These are phyloP conservation scores for Wickerhamomyces sp. DNA, from an alignment of 1,139 yeast species.

Conservation along the genomic window DNA sequence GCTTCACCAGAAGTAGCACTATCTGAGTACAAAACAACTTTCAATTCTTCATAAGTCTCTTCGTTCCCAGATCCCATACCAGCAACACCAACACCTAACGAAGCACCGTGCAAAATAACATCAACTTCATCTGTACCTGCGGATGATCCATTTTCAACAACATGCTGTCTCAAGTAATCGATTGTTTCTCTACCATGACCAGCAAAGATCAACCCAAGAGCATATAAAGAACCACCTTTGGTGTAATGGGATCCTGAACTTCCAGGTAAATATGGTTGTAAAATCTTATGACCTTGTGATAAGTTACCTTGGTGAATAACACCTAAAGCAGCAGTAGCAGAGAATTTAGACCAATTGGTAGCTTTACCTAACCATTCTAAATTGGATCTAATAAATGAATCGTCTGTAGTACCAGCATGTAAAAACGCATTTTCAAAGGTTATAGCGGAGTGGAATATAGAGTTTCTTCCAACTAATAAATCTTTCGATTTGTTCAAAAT, in stretches of 20 bases:
- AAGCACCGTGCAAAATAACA: slow-evolving; percentile 91
- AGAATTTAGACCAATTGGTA: slow-evolving; percentile 95
- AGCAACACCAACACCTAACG: slow-evolving; percentile 93
- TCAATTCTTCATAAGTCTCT: slow-evolving; percentile 75
- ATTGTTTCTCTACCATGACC: slow-evolving; percentile 92
- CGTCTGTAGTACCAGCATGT: slow-evolving; percentile 97
- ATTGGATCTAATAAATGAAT: slow-evolving; percentile 84
- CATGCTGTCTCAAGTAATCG: slow-evolving; percentile 70
- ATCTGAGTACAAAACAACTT: slow-evolving; percentile 82
- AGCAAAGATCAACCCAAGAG: slow-evolving; percentile 90
- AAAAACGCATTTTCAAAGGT: slow-evolving; percentile 92
- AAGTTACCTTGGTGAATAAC: slow-evolving; percentile 95
- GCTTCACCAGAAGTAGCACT: slow-evolving; percentile 96
- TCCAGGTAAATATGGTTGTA: slow-evolving; percentile 91
- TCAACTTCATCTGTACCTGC: slow-evolving; percentile 76
- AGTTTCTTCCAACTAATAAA: slow-evolving; percentile 83
- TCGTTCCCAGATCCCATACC: slow-evolving; percentile 89
- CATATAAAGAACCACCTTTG: slow-evolving; percentile 94
- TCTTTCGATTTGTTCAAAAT: slow-evolving; percentile 80
- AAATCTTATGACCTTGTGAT: slow-evolving; percentile 81
- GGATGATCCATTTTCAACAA: slow-evolving; percentile 63
- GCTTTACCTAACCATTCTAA: slow-evolving; percentile 97
- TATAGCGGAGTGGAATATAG: slow-evolving; percentile 93
- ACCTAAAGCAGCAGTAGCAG: slow-evolving; percentile 97
- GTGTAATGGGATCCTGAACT: slow-evolving; percentile 75